Base-by-base conservation (phyloP, 1,284 basidiomycete genomes). In the Bjerkandera adusta region DNA sequence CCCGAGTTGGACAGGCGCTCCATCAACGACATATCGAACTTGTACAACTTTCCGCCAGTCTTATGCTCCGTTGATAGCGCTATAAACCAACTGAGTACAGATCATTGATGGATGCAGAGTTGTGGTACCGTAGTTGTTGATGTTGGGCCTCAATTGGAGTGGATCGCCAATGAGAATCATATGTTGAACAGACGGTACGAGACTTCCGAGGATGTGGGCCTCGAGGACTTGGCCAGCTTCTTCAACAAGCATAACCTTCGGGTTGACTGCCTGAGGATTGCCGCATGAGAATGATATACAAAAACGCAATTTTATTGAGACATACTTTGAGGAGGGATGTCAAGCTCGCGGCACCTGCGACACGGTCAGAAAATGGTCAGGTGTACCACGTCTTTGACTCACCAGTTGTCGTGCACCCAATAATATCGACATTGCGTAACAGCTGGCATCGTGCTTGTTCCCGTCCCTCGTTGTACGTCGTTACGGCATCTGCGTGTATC, bases 221-320 rank as follows among this genome's bases (percentile, higher is more conserved):
- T 89, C 87, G 12, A 89, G 70, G 1, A 89, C 84, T 66, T 89
- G 86, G 0, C 87, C 87, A 0, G 86, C 86, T 59, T 89, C 87
- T 33, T 59, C 52, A 0, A 60, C 51, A 15, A 58, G 45, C 7
- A 58, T 26, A 2, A 67, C 73, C 34, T 70, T 50, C 4, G 66
- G 66, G 3, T 45, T 54, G 22, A 67, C 57, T 22, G 61, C 29
- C 58, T 85, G 48, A n/a, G n/a, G n/a, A n/a, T n/a, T n/a, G n/a
- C n/a, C n/a, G n/a, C n/a, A n/a, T n/a, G 2, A 27, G 40, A 10
- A 10, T 2, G n/a, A 40, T 42, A 40, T 36, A 48, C 50, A 8
- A 22, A 7, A 26, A 35, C 29, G 18, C 26, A 30, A 35, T 50
- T 37, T 15, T 35, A 18, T 12, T 22, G 6, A 35, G 2, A 5